Conservation (phyloP, 2,329 filamentous ascomycete species). For the Epichloe uncinata region DNA sequence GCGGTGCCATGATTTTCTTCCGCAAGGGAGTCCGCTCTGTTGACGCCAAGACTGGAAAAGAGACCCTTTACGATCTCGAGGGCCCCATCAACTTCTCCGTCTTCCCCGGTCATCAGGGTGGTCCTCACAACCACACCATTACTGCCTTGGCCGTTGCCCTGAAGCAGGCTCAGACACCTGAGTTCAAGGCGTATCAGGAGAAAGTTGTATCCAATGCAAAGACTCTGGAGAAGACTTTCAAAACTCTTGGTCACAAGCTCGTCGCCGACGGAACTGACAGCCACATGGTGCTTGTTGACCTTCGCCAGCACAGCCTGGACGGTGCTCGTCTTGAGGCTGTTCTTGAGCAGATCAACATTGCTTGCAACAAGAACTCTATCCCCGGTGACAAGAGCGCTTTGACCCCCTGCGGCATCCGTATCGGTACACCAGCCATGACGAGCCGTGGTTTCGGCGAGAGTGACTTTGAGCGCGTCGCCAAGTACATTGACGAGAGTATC, state of each 20-base stretch:
- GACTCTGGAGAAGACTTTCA: slow-evolving; percentile 72
- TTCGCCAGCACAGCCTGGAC: slow-evolving; percentile 76
- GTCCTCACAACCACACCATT: slow-evolving; percentile 99
- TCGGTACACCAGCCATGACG: slow-evolving; percentile 96
- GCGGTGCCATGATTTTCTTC: slow-evolving; percentile 99
- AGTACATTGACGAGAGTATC: slow-evolving; percentile 81
- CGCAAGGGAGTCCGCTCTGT: slow-evolving; percentile 88
- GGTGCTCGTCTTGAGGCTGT: slow-evolving; percentile 92
- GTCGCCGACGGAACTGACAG: slow-evolving; percentile 94
- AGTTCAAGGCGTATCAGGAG: slow-evolving; percentile 90
- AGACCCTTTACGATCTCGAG: slow-evolving; percentile 86
- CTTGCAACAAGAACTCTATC: slow-evolving; percentile 99
- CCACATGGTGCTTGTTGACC: slow-evolving; percentile 91
- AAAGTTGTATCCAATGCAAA: slow-evolving; percentile 90
- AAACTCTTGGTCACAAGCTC: slow-evolving; percentile 81
- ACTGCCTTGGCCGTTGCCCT: slow-evolving; percentile 89
- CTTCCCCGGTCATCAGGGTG: slow-evolving; percentile 97
- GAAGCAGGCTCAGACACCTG: slow-evolving; percentile 79
- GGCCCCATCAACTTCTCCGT: slow-evolving; percentile 96
- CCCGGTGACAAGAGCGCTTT: slow-evolving; percentile 96
- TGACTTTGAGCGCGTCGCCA: slow-evolving; percentile 81
- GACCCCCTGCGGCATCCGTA: slow-evolving; percentile 86
- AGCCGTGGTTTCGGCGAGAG: slow-evolving; percentile 83
- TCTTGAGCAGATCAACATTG: slow-evolving; percentile 95
- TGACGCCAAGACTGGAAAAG: slow-evolving; percentile 82